Evolutionary conservation across 495 filamentous ascomycete genomes (phyloP).

Genomic region (Lophiotrema nucula): DNA sequence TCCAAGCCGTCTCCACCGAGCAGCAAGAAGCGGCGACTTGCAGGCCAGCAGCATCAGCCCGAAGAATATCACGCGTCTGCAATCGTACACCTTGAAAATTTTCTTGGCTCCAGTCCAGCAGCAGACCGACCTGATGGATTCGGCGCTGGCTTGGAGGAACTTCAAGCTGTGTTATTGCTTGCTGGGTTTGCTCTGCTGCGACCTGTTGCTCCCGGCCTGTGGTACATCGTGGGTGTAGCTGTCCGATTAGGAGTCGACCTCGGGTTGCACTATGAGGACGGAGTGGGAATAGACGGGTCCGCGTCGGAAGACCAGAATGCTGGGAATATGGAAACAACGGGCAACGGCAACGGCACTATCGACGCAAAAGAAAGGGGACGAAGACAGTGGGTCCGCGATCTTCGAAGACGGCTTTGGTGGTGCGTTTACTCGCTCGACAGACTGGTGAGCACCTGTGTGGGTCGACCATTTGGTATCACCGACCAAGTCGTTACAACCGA

Average conservation of each 20-base stretch:
- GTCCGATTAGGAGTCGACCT: slow-evolving; percentile 87
- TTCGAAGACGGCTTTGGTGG: slow-evolving; percentile 91
- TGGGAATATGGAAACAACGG: slow-evolving; percentile 16
- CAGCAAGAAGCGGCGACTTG: slow-evolving; percentile 52
- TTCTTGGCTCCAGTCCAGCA: slow-evolving; percentile 65
- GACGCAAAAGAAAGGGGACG: slow-evolving; percentile 67
- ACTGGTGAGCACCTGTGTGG: slow-evolving; percentile 65
- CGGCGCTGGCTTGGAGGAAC: slow-evolving; percentile 81
- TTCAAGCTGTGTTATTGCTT: slow-evolving; percentile 86
- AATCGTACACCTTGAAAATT: slow-evolving; percentile 85
- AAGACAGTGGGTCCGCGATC: slow-evolving; percentile 81
- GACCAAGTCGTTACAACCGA: slow-evolving; percentile 92
- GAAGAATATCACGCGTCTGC: slow-evolving; percentile 96
- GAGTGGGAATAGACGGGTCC: slow-evolving; percentile 61
- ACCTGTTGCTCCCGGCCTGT: slow-evolving; percentile 88
- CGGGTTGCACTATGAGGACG: slow-evolving; percentile 90
- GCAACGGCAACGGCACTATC: slow-evolving; percentile 19
- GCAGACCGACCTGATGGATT: slow-evolving; percentile 58
- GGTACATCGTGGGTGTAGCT: slow-evolving; percentile 96
- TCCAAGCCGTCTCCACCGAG: slow-evolving; percentile 41
- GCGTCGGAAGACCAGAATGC: slow-evolving; percentile 27
- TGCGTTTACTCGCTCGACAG: slow-evolving; percentile 93
- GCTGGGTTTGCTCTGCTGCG: slow-evolving; percentile 88
- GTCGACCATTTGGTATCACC: slow-evolving; percentile 87
- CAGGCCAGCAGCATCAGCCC: slow-evolving; percentile 73